Conservation (phyloP, 2,329 filamentous ascomycete species). For the Sclerotinia trifoliorum region DNA sequence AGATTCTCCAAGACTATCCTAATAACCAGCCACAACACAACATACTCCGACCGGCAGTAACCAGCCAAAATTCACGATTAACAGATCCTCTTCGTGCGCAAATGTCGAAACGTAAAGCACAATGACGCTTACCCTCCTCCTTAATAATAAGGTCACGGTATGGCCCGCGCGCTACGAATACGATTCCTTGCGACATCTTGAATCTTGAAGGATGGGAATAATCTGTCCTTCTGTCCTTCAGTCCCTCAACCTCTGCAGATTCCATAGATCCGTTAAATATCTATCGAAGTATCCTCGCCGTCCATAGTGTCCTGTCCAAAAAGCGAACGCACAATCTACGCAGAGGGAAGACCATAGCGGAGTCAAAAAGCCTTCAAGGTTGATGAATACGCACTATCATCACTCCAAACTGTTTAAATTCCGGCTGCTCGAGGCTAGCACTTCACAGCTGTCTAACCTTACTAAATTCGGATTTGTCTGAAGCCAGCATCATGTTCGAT, state of each 20-base stretch:
- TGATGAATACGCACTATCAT: neutral
- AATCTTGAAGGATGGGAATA: neutral
- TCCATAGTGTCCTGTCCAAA: neutral
- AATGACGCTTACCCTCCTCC: constrained; percentile 8
- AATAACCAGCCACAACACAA: neutral
- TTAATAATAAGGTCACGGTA: neutral
- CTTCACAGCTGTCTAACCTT: neutral
- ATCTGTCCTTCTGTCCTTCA: neutral
- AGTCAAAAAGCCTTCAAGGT: neutral
- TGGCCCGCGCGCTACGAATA: constrained; percentile 14
- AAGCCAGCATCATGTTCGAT: neutral
- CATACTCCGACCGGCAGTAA: neutral
- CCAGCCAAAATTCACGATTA: neutral
- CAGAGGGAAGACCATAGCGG: neutral
- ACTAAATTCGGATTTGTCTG: neutral
- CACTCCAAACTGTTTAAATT: neutral
- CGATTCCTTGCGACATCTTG: constrained; percentile 8
- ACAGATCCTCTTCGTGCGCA: neutral
- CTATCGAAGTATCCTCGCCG: neutral
- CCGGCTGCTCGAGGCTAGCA: neutral
- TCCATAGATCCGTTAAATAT: neutral
- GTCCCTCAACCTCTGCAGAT: neutral
- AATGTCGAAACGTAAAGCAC: neutral
- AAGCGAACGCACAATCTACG: neutral
- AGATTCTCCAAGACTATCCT: neutral